Base-by-base conservation (phyloP, 176 grass and related monocot genomes). In the Lolium perenne region DNA sequence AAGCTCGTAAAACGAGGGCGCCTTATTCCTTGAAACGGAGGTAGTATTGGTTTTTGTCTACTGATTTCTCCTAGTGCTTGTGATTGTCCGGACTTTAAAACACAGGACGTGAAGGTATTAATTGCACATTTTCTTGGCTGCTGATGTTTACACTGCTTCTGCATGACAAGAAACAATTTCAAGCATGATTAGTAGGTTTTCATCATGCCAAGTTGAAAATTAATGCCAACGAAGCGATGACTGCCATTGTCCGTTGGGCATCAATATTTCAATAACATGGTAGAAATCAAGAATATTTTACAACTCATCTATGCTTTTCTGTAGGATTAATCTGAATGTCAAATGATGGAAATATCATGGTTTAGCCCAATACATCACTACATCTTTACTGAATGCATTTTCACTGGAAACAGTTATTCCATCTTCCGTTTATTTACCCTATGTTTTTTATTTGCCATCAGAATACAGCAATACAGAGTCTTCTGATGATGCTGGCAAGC, bases 401-500 rank as follows among this genome's bases (percentile, higher is more conserved):
- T 73, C 16, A 18, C 14, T 65, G 14, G 20, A 35, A 18, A 12
- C 17, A 61, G 43, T 89, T 55, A 38, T 46, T 20, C 1, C 80
- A 17, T 51, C 21, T 61, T 25, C 55, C 25, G 18, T 92, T 54
- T 84, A 55, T 78, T 74, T 68, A 65, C 76, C 47, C 38, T 80
- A 45, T 69, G 74, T 47, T 72, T 84, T 18, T 88, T 26, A 38
- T 71, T 85, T 75, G 71, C 62, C 9, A 87, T 84, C 90, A 98
- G 96, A 98, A 79, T 98, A 95, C 83, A 95, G 93, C 88, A 98
- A 94, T 55, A 92, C 91, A 47, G 94, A 95, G 86, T 94, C 94
- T 60, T 95, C 94, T 68, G 96, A 95, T 82, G 97, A 98, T 47
- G 71, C 79, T 65, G 93, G 93, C 57, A 95, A 98, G 63, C 92